Evolutionary conservation across 495 filamentous ascomycete genomes (phyloP), one percentile per base, ranked within the genome.

Genomic region (Hypoxylon trugodes): DNA sequence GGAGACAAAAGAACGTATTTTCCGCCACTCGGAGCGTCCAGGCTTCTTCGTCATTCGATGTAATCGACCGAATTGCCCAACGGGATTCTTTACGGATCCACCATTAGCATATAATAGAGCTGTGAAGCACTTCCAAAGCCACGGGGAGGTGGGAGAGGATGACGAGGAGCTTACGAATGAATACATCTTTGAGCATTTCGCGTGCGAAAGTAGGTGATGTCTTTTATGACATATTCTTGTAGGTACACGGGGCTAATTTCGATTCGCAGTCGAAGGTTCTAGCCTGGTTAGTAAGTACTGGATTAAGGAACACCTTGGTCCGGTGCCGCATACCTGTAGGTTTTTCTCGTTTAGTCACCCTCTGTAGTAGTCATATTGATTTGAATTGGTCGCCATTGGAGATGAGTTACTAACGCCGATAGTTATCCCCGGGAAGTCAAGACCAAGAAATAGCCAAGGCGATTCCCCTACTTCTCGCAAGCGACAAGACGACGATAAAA

Each of bases 1-100:
- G 16, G 59, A 55, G 19, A 68, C 59, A 7, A 53, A 43, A 38
- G 70, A 73, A 32, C 66, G 70, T 13, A 70, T 73, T 21, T 73
- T 73, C 25, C 58, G 50, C 22, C 68, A 73, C 46, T 59, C 68
- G 12, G 55, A 68, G n/a, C 64, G 58, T 22, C 57, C 50, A 10
- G 68, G 70, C 8, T 60, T 47, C 8, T 73, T 70, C 24, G 65
- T 73, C 18, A 68, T 73, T 45, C 61, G 70, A 56, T 73, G 70
- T 18, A 56, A 64, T 15, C 49, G 59, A 9, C 46, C 67, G 19
- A 46, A 61, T 18, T 59, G 63, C 16, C 54, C 48, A 41, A 48
- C 40, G 2, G 63, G 63, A 6, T 61, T 64, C 32, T 73, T 73
- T 59, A 70, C 67, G 7, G 46, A 68, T 15, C 61, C 70, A 7